Conservation (phyloP, 129 eudicot species). For the Erigeron canadensis region DNA sequence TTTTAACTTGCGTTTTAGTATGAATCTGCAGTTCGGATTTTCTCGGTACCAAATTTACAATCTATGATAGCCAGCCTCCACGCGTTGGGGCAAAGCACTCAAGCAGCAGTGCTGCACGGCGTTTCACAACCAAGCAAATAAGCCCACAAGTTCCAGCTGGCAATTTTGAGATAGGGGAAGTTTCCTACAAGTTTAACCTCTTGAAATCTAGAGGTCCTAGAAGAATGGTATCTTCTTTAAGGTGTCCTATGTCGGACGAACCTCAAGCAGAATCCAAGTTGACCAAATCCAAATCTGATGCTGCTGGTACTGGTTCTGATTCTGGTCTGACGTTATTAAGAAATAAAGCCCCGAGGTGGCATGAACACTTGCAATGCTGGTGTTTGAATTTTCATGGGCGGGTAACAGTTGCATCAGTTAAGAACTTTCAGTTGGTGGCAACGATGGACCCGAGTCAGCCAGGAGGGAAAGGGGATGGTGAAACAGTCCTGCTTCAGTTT, state of each 20-base stretch:
- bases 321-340: slow-evolving; percentile 49
- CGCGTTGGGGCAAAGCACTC: slow-evolving; percentile 79
- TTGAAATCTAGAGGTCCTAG: slow-evolving; percentile 95
- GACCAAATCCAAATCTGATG: slow-evolving; percentile 29
- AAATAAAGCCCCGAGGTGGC: slow-evolving; percentile 98
- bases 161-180: slow-evolving; percentile 78
- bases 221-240: slow-evolving; percentile 78
- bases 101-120: slow-evolving; percentile 61
- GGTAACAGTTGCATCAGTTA: slow-evolving; percentile 95
- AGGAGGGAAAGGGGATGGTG: slow-evolving; percentile 85
- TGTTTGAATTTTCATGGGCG: slow-evolving; percentile 96
- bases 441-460: slow-evolving; percentile 83
- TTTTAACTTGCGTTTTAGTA: not conserved
- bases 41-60: slow-evolving; percentile 86
- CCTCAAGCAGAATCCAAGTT: slow-evolving; percentile 28
- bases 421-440: slow-evolving; percentile 89
- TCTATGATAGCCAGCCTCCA: slow-evolving; percentile 91
- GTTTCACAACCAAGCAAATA: slow-evolving; percentile 80
- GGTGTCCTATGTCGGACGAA: slow-evolving; percentile 25
- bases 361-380: slow-evolving; percentile 95
- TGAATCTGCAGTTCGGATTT: slow-evolving; percentile 75
- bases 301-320: slow-evolving; percentile 6
- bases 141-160: slow-evolving; percentile 95
- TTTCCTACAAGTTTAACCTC: slow-evolving; percentile 90
- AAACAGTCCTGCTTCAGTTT: slow-evolving; percentile 86